Base-by-base conservation (phyloP, 179 eudicot species). In the Camellia oleifera region DNA sequence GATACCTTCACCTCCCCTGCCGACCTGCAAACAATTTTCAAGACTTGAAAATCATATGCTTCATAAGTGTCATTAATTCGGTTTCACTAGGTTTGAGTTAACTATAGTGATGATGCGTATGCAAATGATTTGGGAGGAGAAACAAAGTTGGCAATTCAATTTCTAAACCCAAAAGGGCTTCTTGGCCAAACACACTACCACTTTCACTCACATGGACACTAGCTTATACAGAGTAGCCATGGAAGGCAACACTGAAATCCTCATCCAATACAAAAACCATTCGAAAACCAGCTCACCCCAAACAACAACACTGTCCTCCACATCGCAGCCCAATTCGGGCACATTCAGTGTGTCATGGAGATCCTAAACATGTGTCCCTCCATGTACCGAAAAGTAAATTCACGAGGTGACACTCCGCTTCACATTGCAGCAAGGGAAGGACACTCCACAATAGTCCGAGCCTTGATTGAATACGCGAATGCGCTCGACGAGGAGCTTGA, bases 371-470 rank as follows among this genome's bases (percentile, higher is more conserved):
- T 23, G 4, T 69, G 70, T 18, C 81, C 78, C 8, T 57, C 76
- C 3, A 58, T 78, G 77, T 13, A 32, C 62, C 40, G 52, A 1
- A 23, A 10, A 10, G 50, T 26, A 44, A 82, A 82, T 20, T 46
- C 67, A 2, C n/a, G 50, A 11, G 82, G 76, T 0, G 79, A 82
- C 64, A 79, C 76, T 1, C n/a, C 82, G 8, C 69, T 82, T 53
- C 85, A 82, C 58, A 3, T 80, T 12, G 82, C 82, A 2, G 78
- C 74, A 12, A 68, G 82, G 0, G 82, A 74, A 45, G 85, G 85
- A 5, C 72, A 79, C 66, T 32, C 46, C 2, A 10, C 57, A 0
- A 23, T 78, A 1, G 57, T 82, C 63, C 52, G 9, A 4, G 71
- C 65, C 10, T 60, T 82, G 17, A 26, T 82, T 9, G 56, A 67